Base-by-base conservation (phyloP, 768 basidiomycete genomes). In the Russula griseocarnosa region DNA sequence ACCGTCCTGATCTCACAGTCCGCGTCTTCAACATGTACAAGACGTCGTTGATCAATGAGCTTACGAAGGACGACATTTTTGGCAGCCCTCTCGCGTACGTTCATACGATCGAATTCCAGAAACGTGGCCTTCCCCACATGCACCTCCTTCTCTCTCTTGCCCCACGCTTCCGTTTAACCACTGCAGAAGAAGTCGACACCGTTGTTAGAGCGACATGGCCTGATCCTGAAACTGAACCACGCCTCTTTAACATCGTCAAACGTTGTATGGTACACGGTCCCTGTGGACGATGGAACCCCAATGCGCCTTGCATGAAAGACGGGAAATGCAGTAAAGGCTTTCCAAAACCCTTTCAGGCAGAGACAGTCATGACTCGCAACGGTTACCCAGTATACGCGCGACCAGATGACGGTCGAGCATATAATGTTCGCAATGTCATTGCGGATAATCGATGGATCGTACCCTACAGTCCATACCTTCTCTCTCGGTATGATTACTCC, bases 71-170 rank as follows among this genome's bases (percentile, higher is more conserved):
- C 34, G 1, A 34, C 8, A 9, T 34, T 34, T 76, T 82, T 73
- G 83, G 83, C 0, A 10, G 62, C 1, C 62, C 72, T 3, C 76
- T 75, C 26, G 83, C 10, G 0, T 26, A 38, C 3, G 22, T 55
- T 10, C 6, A 55, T 16, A 14, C 22, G 0, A 38, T 40, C 77
- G 7, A 71, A 75, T 62, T 78, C 84, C 1, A 85, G 67, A 86
- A 85, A 61, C 69, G 79, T 0, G 81, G 82, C 0, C 75, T 86
- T 0, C 83, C 83, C 18, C 83, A 85, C 63, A 78, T 80, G 68
- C 85, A 86, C 69, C 63, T 79, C 7, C 69, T 85, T 0, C 3
- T 40, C 1, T 9, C 13, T 1, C 18, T 55, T 1, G 4, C 16
- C 14, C n/a, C 49, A 0, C 5, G 11, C 28, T 7, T 16, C 5